Conservation (phyloP, 139 green algal species). For the Zygnema circumcarinatum region DNA sequence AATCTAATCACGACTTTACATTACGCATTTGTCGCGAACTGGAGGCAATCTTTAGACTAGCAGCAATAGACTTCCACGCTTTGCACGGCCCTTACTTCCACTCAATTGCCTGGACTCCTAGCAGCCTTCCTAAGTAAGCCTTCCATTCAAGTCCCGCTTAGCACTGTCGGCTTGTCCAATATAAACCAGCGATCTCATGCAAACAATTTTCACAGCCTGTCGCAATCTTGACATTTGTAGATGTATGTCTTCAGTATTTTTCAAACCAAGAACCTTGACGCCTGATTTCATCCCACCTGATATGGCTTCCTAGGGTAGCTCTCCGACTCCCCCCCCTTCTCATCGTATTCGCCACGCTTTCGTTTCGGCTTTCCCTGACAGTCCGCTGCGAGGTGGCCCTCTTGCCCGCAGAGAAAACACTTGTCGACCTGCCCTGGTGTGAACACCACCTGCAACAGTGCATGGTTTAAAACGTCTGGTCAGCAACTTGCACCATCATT, state of each 20-base stretch:
- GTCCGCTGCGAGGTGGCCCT: conserved; percentile 61
- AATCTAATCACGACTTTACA: background rate
- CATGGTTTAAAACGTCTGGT: conserved; percentile 1
- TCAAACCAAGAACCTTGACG: too few relatives aligned
- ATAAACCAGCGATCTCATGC: too few relatives aligned
- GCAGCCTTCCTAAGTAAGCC: too few relatives aligned
- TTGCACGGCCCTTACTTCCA: too few relatives aligned
- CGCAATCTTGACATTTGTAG: too few relatives aligned
- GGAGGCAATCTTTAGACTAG: background rate
- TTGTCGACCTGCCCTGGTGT: conserved; percentile 38
- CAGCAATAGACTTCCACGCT: too few relatives aligned
- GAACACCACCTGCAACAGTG: conserved; percentile 59
- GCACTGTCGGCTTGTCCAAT: too few relatives aligned
- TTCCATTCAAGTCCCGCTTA: too few relatives aligned
- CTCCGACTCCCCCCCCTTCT: conserved; percentile 40
- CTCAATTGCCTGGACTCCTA: too few relatives aligned
- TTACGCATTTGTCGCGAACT: background rate
- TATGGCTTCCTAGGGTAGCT: conserved; percentile 80
- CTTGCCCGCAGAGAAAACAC: conserved; percentile 61
- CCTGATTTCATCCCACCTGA: conserved; percentile 80
- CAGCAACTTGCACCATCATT: conserved; percentile 10
- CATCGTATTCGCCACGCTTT: conserved; percentile 44
- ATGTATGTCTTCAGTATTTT: too few relatives aligned
- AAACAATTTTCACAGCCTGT: too few relatives aligned
- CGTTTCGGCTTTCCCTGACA: conserved; percentile 52